A percentile compares a stretch with the other conserved stretches of the same genome.
These are phyloP conservation scores for Diutina ranongensis DNA, from an alignment of 1,139 yeast species.

Conservation along the genomic window DNA sequence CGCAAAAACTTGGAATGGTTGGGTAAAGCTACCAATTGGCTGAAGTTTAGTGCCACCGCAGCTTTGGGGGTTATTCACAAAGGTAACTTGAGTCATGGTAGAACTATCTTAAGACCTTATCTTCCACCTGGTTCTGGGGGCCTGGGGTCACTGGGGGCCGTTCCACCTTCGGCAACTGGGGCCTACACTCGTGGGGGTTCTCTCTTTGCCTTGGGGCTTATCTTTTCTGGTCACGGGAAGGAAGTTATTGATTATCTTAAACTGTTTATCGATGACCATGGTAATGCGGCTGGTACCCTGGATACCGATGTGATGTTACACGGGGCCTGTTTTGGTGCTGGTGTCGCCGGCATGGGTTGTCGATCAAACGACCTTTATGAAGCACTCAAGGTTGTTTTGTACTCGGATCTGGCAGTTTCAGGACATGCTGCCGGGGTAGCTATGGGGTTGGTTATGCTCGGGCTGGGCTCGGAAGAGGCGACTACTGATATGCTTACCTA, in stretches of 20 bases:
- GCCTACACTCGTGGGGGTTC: slow-evolving; percentile 95
- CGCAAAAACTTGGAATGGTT: slow-evolving; percentile 90
- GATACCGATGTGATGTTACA: slow-evolving; percentile 84
- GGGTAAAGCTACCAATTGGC: slow-evolving; percentile 96
- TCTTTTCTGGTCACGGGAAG: slow-evolving; percentile 93
- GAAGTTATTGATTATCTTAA: slow-evolving; percentile 77
- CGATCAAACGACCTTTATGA: slow-evolving; percentile 67
- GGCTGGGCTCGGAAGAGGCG: slow-evolving; percentile 71
- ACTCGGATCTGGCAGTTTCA: slow-evolving; percentile 85
- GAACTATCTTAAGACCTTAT: slow-evolving; percentile 78
- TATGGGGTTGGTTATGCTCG: slow-evolving; percentile 94
- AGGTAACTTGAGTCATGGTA: slow-evolving; percentile 89
- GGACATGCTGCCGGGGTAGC: slow-evolving; percentile 97
- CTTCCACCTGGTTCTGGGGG: slow-evolving; percentile 35
- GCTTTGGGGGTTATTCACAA: slow-evolving; percentile 96
- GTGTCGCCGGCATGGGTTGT: slow-evolving; percentile 96
- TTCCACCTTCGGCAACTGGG: slow-evolving; percentile 50
- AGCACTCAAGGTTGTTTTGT: slow-evolving; percentile 73
- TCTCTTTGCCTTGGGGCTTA: slow-evolving; percentile 82
- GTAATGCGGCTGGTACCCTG: slow-evolving; percentile 52
- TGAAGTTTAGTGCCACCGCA: slow-evolving; percentile 95
- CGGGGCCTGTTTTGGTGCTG: slow-evolving; percentile 93
- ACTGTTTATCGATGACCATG: slow-evolving; percentile 59
- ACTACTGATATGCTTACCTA: slow-evolving; percentile 78
- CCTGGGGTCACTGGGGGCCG: not conserved